Evolutionary conservation across 2,329 filamentous ascomycete species (phyloP).

Genomic region (Monosporascus sp.): DNA sequence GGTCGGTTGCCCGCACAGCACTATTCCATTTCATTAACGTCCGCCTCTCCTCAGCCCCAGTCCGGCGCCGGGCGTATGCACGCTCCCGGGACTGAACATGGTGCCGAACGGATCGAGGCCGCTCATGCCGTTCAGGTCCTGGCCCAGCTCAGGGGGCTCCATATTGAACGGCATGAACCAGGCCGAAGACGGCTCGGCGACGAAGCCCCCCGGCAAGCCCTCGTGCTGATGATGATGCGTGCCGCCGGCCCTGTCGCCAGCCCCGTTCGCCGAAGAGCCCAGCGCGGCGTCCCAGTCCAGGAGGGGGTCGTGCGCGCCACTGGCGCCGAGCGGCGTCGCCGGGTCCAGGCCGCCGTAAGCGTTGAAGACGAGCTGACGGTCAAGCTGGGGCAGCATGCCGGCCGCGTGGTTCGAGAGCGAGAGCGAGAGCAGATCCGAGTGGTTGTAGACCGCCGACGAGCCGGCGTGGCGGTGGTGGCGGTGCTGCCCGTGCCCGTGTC

Average conservation of each 20-base stretch:
- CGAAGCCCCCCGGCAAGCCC: conserved; percentile 19
- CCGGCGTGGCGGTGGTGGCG: conserved; percentile 21
- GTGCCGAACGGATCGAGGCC: conserved; percentile 44
- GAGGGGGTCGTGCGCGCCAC: conserved; percentile 32
- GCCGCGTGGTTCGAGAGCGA: conserved; percentile 44
- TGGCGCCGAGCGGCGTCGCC: conserved; percentile 19
- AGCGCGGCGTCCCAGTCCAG: conserved; percentile 40
- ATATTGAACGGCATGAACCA: conserved; percentile 96
- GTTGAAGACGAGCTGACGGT: conserved; percentile 71
- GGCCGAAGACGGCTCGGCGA: conserved; percentile 53
- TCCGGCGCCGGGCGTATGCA: conserved; percentile 28
- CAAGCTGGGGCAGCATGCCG: conserved; percentile 61
- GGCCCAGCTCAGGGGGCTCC: conserved; percentile 63
- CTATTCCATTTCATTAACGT: conserved; percentile 10
- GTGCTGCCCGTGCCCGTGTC: conserved; percentile 7
- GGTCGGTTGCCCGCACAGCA: not conserved
- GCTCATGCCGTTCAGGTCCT: conserved; percentile 40
- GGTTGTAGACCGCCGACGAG: conserved; percentile 38
- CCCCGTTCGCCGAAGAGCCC: conserved; percentile 11
- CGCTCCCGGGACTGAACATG: conserved; percentile 40
- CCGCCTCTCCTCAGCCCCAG: conserved; percentile 22
- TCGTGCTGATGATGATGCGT: conserved; percentile 12
- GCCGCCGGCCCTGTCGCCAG: conserved; percentile 22
- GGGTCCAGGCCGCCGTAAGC: conserved; percentile 58
- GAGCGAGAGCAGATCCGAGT: conserved; percentile 46